These are phyloP conservation scores for Chlorella sp. DNA, from an alignment of 139 green algal species.

Conservation along the genomic window DNA sequence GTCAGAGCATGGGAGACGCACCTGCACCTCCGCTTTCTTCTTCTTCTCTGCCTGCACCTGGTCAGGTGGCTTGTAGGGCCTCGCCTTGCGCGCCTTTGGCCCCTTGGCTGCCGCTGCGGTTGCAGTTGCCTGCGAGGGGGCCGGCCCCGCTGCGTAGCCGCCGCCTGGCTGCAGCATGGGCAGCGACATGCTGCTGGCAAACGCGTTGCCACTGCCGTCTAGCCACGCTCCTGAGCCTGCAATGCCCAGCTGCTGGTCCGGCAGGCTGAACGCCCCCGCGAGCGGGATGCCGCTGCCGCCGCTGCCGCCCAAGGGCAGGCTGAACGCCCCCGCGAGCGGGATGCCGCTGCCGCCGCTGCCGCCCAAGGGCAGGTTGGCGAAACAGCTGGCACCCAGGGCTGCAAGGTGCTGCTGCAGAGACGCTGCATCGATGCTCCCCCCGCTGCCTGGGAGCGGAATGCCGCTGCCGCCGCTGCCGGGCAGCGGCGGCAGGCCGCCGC, in stretches of 20 bases:
- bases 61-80: slow-evolving; percentile 6
- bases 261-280: background rate
- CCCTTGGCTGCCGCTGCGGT: background rate
- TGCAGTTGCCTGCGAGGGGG: background rate
- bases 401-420: too few relatives aligned
- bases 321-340: background rate
- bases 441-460: too few relatives aligned
- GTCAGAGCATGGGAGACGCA: background rate
- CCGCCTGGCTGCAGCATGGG: background rate
- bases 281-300: too few relatives aligned
- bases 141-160: too few relatives aligned
- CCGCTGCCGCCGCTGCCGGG: too few relatives aligned
- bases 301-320: background rate
- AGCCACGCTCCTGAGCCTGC: background rate
- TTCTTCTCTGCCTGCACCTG: background rate
- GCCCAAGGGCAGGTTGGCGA: too few relatives aligned
- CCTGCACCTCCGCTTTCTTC: slow-evolving; percentile 13
- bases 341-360: too few relatives aligned
- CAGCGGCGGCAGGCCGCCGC: too few relatives aligned
- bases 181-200: background rate
- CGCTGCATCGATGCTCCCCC: too few relatives aligned
- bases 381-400: too few relatives aligned
- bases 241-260: background rate
- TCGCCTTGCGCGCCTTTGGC: background rate
- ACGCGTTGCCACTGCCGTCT: background rate